These are phyloP conservation scores for Chloris gayana DNA, from an alignment of 176 grass and related monocot species.

Conservation along the genomic window DNA sequence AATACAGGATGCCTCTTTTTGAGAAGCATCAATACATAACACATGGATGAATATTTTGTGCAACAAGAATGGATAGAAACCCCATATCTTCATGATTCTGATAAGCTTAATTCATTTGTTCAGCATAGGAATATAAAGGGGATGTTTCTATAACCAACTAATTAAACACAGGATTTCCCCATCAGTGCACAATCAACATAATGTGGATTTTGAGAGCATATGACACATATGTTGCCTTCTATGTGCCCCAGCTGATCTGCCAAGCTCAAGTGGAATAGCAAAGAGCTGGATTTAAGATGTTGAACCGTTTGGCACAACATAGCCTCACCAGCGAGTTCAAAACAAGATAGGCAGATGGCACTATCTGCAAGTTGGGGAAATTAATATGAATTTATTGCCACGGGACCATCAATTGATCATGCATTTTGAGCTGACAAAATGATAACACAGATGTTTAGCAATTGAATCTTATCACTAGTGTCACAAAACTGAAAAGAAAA, in stretches of 20 bases:
- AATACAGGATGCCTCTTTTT: background rate
- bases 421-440: background rate
- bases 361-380: constrained; percentile 13
- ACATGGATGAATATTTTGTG: background rate
- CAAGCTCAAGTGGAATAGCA: background rate
- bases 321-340: background rate
- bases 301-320: background rate
- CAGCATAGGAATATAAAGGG: background rate
- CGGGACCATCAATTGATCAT: constrained; percentile 12
- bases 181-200: background rate
- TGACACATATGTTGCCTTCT: background rate
- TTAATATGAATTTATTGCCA: background rate
- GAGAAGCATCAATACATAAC: background rate
- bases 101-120: too few relatives aligned
- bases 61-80: too few relatives aligned
- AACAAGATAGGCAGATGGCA: constrained; percentile 13
- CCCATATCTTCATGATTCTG: too few relatives aligned
- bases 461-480: too few relatives aligned
- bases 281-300: background rate
- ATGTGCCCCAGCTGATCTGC: background rate
- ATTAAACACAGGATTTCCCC: constrained; percentile 34
- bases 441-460: background rate
- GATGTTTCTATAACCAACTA: constrained; percentile 37
- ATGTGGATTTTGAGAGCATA: constrained; percentile 18
- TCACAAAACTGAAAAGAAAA: background rate